These are phyloP conservation scores for Glutinoglossum americanum DNA, from an alignment of 495 filamentous ascomycete genomes.

Conservation along the genomic window DNA sequence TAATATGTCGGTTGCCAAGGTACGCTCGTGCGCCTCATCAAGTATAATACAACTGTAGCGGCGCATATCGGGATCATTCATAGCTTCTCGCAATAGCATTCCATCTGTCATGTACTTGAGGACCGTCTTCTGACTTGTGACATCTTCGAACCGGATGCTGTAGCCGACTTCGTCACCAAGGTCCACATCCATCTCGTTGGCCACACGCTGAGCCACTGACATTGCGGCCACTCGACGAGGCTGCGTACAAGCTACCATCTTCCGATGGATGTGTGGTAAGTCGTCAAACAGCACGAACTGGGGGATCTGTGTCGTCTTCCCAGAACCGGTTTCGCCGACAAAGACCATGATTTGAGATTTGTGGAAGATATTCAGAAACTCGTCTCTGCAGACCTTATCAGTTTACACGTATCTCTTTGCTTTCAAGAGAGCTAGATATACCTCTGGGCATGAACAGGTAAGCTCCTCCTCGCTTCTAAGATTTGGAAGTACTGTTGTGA, in stretches of 20 bases:
- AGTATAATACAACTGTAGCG: conserved; percentile 97
- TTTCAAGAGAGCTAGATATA: conserved; percentile 11
- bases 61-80: conserved; percentile 80
- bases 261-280: conserved; percentile 59
- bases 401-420: background rate
- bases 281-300: conserved; percentile 97
- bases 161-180: conserved; percentile 95
- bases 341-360: conserved; percentile 89
- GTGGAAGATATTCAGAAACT: conserved; percentile 85
- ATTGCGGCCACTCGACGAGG: conserved; percentile 95
- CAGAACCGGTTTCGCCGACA: conserved; percentile 97
- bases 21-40: conserved; percentile 94
- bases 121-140: conserved; percentile 72
- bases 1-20: conserved; percentile 81
- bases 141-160: conserved; percentile 97
- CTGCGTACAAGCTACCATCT: conserved; percentile 93
- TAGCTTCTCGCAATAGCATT: conserved; percentile 94
- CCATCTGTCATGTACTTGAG: conserved; percentile 99
- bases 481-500: conserved; percentile 78
- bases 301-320: conserved; percentile 96
- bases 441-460: conserved; percentile 83
- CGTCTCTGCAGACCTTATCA: conserved; percentile 33
- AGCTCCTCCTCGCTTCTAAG: conserved; percentile 54
- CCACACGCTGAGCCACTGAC: conserved; percentile 97
- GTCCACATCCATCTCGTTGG: conserved; percentile 83